Evolutionary conservation across 176 grass and related monocot genomes (phyloP), one percentile per base, ranked within the genome.

Genomic region (Stipa capillata): DNA sequence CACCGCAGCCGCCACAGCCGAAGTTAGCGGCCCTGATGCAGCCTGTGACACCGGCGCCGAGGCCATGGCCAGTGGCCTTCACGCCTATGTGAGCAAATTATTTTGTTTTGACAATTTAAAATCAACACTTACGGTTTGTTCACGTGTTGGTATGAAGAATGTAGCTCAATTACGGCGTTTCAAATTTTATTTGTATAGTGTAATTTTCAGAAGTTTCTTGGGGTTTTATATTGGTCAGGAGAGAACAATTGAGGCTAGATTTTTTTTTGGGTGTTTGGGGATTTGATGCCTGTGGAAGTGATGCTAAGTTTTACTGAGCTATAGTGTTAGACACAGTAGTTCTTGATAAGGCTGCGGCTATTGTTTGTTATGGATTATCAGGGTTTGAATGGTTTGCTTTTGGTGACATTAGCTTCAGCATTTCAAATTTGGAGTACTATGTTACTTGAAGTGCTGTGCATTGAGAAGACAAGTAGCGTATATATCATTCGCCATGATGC

Each of bases 51-150:
- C 61, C 61, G 34, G 39, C 67, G 47, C 20, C 64, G 15, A 78
- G 45, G 73, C 27, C 55, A 11, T 87, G 80, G 80, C 80, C 80
- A 73, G 41, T 83, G 74, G 48, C 50, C 58, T 73, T 88, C 86
- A 73, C 31, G 49, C 80, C 80, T 58, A 9, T 14, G 86, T 88
- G 49, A 88, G 80, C 68, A 42, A 88, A 66, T 36, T 65, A 11
- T 66, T 80, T 56, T 60, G 6, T 39, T 32, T 79, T 72, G 35
- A 65, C 16, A 75, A 81, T 79, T 88, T 83, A 43, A 73, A 83
- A 73, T 83, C 59, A 67, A 25, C 12, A 49, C 5, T 3, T 58
- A 24, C 6, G 6, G 18, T 88, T 63, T 73, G 11, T 57, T 81
- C 28, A 49, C 77, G 69, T 78, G 24, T 63, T 71, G 47, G 7